Evolutionary conservation across 345 rosid species (phyloP).

Genomic region (Arabidopsis arenosa): DNA sequence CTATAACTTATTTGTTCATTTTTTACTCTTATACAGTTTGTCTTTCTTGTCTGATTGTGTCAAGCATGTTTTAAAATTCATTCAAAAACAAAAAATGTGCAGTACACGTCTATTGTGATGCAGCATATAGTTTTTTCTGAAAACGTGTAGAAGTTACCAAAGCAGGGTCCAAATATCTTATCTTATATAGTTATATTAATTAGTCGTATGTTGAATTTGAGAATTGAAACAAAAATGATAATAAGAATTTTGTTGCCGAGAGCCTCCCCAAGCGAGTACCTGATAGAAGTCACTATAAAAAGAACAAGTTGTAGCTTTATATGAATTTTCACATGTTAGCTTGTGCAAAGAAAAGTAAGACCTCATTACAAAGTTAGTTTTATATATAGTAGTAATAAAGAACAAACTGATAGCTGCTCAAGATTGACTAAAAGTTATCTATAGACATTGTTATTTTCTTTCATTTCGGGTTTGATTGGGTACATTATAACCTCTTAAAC

Average conservation of each 20-base stretch:
- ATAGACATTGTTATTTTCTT: neutral
- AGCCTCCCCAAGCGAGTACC: neutral
- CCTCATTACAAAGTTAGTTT: neutral
- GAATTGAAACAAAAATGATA: neutral
- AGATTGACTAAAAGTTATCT: neutral
- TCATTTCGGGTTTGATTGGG: neutral
- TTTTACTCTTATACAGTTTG: neutral
- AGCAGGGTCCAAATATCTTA: neutral
- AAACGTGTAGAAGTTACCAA: neutral
- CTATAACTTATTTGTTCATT: neutral
- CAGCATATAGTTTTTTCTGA: no score
- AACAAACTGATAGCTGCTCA: neutral
- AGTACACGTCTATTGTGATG: neutral
- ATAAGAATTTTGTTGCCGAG: neutral
- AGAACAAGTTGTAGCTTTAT: slow-evolving; percentile 37
- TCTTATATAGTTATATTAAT: neutral
- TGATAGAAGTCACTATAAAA: neutral
- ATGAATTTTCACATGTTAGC: slow-evolving; percentile 34
- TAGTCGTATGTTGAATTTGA: neutral
- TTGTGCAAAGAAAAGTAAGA: slow-evolving; percentile 25
- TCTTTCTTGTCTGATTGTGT: neutral
- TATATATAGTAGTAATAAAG: neutral
- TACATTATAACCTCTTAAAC: neutral
- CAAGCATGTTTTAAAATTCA: neutral
- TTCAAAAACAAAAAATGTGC: neutral